Evolutionary conservation across 345 rosid species (phyloP).

Genomic region (Arabidopsis suecica): DNA sequence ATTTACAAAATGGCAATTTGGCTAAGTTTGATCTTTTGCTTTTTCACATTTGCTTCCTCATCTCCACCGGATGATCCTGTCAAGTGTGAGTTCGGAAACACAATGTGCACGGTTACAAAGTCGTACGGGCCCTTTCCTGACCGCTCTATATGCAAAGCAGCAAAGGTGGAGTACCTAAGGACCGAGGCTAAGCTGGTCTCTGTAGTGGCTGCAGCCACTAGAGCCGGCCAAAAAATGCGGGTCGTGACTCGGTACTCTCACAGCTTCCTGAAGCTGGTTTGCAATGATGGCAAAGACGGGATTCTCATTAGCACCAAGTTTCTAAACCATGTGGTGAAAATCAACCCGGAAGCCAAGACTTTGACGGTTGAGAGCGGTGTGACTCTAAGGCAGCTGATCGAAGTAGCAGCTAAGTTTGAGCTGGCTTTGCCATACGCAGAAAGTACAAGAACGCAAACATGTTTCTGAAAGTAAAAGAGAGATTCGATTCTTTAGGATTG

Average conservation of each 20-base stretch:
- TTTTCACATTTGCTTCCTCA: constrained; percentile 27
- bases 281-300: constrained; percentile 67
- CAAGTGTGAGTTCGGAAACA: constrained; percentile 52
- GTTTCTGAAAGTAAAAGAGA: constrained; percentile 59
- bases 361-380: constrained; percentile 74
- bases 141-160: constrained; percentile 61
- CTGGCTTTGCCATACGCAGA: constrained; percentile 68
- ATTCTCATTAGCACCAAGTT: constrained; percentile 74
- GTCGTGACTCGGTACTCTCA: constrained; percentile 70
- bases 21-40: constrained; percentile 24
- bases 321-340: constrained; percentile 46
- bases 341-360: constrained; percentile 47
- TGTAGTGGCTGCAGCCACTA: constrained; percentile 60
- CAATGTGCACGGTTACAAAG: constrained; percentile 70
- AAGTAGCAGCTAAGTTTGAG: constrained; percentile 62
- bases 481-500: constrained; percentile 63
- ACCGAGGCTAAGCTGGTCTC: constrained; percentile 62
- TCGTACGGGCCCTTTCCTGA: constrained; percentile 79
- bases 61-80: constrained; percentile 71
- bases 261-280: constrained; percentile 75
- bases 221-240: constrained; percentile 60
- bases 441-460: constrained; percentile 52
- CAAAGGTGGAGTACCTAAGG: constrained; percentile 60
- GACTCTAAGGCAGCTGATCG: constrained; percentile 64
- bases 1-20: constrained; percentile 28